Base-by-base conservation (phyloP, 768 basidiomycete species). In the Boletus sp. region DNA sequence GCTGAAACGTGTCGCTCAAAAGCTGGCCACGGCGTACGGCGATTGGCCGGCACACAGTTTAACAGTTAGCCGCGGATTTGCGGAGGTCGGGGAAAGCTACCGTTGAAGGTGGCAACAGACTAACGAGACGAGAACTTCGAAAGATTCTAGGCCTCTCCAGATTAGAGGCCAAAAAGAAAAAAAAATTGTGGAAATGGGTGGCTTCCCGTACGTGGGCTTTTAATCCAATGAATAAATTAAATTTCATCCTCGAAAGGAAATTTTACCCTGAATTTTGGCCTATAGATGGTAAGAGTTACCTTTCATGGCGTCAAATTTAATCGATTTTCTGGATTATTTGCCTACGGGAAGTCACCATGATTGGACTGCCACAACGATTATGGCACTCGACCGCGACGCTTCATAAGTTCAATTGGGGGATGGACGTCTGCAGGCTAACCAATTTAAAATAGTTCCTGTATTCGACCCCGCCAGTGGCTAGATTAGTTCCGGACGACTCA, bases 1-100 rank as follows among this genome's bases (percentile, higher is more conserved):
- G 62, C 40, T 64, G 59, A 69, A 71, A 61, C 67, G 57, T 58
- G 61, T 67, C 56, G 17, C 37, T 59, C 59, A 46, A 41, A 33
- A 40, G 55, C 28, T 56, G 59, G 29, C 40, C 41, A 30, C 29
- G 17, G 47, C 17, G 42, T 42, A 45, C 56, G 49, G 60, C 36
- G 59, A 65, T 54, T 57, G 57, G 47, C 40, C 50, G 58, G 55
- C 36, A 24, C 20, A 50, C 39, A 47, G 6, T 36, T 41, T 47
- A 48, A 50, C n/a, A 15, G 20, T 33, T 49, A 37, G 46, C 60
- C 52, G 57, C 57, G 60, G 71, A 65, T 55, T 54, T 69, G 42
- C 47, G 59, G 59, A 37, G 57, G 50, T 37, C 36, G 48, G 29
- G n/a, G 37, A 37, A 52, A 41, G 47, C 14, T 35, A 45, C 20